phyloP scores from a whole-genome alignment of 371 early-diverging fungal genomes.

The Fennellomyces sp. region DNA sequence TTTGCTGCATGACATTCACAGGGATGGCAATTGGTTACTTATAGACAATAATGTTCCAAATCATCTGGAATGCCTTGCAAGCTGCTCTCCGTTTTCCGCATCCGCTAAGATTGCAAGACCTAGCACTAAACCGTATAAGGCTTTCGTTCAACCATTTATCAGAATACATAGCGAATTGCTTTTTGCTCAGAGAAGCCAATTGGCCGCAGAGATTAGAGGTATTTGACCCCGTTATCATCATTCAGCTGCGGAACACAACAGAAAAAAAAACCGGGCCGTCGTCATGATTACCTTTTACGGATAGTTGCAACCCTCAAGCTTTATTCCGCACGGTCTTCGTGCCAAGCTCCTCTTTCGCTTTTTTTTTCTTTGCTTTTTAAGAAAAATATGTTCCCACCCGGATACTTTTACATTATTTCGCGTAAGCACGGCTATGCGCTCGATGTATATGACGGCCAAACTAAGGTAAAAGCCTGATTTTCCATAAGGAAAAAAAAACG shows the following conservation, averaged over 20 bases:
- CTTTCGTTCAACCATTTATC: background rate
- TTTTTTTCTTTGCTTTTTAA: background rate
- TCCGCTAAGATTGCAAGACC: background rate
- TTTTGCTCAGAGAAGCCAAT: background rate
- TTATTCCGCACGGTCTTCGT: background rate
- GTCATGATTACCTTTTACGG: background rate
- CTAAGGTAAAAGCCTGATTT: constrained; percentile 38
- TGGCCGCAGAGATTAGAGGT: background rate
- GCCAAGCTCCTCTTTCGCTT: background rate
- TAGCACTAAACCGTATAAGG: background rate
- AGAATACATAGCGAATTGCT: background rate
- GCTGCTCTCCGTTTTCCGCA: no score
- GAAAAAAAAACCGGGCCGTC: no score
- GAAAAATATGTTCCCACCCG: constrained; percentile 35
- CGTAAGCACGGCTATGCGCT: constrained; percentile 50
- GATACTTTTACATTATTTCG: constrained; percentile 49
- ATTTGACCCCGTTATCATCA: background rate
- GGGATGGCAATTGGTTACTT: no score
- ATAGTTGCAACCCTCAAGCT: background rate
- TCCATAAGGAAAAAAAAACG: no score
- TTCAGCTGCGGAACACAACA: background rate
- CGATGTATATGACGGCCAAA: constrained; percentile 51
- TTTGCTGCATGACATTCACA: no score
- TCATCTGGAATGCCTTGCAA: no score
- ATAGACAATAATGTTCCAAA: no score